Evolutionary conservation across 75 land plant species (phyloP).

Genomic region (Cunninghamia lanceolata): DNA sequence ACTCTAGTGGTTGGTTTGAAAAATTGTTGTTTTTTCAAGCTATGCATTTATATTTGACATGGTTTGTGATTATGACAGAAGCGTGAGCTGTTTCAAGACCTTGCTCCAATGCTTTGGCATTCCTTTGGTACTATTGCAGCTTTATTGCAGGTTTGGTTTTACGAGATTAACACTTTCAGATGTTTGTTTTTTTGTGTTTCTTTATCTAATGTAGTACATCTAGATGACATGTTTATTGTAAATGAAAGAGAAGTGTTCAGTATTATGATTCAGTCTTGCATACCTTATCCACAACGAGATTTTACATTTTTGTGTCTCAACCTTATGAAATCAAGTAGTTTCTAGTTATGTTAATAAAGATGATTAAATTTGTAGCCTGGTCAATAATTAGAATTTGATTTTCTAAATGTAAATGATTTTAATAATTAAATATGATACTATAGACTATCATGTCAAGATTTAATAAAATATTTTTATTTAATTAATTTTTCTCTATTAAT

Average conservation of each 20-base stretch:
- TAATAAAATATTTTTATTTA: too few species aligned
- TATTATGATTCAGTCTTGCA: not conserved
- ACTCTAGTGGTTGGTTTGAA: not conserved
- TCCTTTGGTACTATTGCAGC: slow-evolving; percentile 96
- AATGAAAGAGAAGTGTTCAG: not conserved
- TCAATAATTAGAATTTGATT: not conserved
- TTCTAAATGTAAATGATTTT: not conserved
- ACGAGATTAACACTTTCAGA: not conserved
- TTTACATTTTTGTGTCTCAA: not conserved
- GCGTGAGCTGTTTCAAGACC: slow-evolving; percentile 84
- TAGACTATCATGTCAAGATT: too few species aligned
- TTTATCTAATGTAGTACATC: not conserved
- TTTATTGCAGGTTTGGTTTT: slow-evolving; percentile 72
- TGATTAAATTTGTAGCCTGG: not conserved
- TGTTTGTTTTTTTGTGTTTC: not conserved
- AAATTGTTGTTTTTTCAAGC: not conserved
- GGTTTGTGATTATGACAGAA: slow-evolving; percentile 40
- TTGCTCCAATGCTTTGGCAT: slow-evolving; percentile 93
- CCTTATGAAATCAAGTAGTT: not conserved
- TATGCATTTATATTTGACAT: not conserved
- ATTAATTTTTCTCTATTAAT: too few species aligned
- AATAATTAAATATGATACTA: too few species aligned
- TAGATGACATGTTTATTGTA: not conserved
- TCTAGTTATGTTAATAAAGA: not conserved
- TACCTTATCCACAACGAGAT: not conserved